A percentile compares a stretch with the other conserved stretches of the same genome.
phyloP scores from a whole-genome alignment of 257 asterid genomes.

The Linaria vulgaris region DNA sequence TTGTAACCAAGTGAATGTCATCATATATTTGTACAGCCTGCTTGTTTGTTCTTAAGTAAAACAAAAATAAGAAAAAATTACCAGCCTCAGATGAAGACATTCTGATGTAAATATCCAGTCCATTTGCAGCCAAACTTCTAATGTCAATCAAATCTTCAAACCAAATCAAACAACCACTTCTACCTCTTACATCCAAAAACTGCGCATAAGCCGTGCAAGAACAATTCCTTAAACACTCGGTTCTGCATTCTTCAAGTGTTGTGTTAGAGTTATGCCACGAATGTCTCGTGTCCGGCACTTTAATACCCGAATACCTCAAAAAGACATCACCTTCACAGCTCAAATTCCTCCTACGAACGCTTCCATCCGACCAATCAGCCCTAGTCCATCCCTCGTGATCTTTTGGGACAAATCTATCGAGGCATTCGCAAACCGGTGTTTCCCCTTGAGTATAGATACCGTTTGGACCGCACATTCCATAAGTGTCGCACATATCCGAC shows the following conservation, averaged over 20 bases:
- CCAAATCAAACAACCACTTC: slow-evolving; percentile 46
- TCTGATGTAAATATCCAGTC: slow-evolving; percentile 33
- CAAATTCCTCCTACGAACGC: slow-evolving; percentile 3
- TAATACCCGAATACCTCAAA: slow-evolving; percentile 25
- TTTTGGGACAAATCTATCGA: slow-evolving; percentile 3
- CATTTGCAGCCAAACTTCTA: slow-evolving; percentile 23
- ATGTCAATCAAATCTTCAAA: slow-evolving; percentile 41
- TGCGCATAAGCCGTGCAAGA: slow-evolving; percentile 43
- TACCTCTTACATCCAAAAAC: slow-evolving; percentile 27
- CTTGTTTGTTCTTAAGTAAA: too few species aligned
- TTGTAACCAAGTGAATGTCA: too few species aligned
- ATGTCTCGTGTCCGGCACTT: slow-evolving; percentile 35
- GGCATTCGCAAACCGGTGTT: slow-evolving; percentile 36
- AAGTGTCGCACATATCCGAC: slow-evolving; percentile 37
- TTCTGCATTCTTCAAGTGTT: slow-evolving; percentile 37
- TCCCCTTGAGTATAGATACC: slow-evolving; percentile 32
- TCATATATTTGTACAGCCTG: too few species aligned
- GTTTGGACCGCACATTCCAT: slow-evolving; percentile 40
- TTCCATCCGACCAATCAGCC: too few species aligned
- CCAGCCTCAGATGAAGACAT: slow-evolving; percentile 36
- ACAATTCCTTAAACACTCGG: slow-evolving; percentile 39
- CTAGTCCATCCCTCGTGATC: too few species aligned
- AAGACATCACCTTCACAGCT: slow-evolving; percentile 33
- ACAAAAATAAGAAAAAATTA: too few species aligned
- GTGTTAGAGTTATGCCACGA: slow-evolving; percentile 27